A percentile compares a stretch with the other conserved stretches of the same genome.
phyloP scores from a whole-genome alignment of 2,329 filamentous ascomycete genomes.

The Cordyceps cateniannulata region DNA sequence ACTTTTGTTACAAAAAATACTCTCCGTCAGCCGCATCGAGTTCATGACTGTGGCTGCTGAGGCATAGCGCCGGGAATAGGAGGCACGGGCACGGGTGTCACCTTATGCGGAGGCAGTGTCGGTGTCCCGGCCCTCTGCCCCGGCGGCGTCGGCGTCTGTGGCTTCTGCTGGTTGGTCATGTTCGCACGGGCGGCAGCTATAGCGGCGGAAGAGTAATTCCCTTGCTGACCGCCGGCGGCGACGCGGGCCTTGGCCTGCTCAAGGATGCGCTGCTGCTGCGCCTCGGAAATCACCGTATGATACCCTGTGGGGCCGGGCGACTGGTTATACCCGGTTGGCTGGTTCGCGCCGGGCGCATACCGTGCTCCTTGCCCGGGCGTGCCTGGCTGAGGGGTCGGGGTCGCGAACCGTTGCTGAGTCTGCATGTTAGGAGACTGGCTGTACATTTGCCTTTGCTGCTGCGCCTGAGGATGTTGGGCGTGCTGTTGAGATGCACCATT shows the following conservation, averaged over 20 bases:
- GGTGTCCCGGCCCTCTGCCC: conserved; percentile 28
- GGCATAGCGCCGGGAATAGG: conserved; percentile 28
- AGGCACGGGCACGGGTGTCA: conserved; percentile 39
- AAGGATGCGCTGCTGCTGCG: conserved; percentile 43
- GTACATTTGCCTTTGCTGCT: conserved; percentile 28
- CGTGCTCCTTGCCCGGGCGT: conserved; percentile 2
- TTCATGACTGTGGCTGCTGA: neutral
- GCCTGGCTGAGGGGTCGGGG: conserved; percentile 21
- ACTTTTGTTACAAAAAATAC: conserved; percentile 5
- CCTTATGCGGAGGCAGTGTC: conserved; percentile 31
- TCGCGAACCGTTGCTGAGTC: conserved; percentile 26
- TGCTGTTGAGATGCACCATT: conserved; percentile 30
- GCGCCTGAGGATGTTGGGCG: conserved; percentile 23
- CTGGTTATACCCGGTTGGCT: conserved; percentile 19
- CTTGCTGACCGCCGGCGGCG: conserved; percentile 38
- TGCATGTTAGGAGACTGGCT: conserved; percentile 34
- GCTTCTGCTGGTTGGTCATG: conserved; percentile 29
- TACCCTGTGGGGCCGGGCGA: conserved; percentile 38
- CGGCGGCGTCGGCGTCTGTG: conserved; percentile 30
- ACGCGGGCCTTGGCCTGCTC: conserved; percentile 45
- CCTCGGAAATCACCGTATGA: conserved; percentile 42
- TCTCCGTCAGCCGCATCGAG: neutral
- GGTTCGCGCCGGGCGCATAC: conserved; percentile 2
- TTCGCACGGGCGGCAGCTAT: conserved; percentile 30
- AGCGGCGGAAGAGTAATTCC: conserved; percentile 34